Evolutionary conservation across 257 asterid genomes (phyloP), one percentile per base, ranked within the genome.

Genomic region (Gentiana straminea): DNA sequence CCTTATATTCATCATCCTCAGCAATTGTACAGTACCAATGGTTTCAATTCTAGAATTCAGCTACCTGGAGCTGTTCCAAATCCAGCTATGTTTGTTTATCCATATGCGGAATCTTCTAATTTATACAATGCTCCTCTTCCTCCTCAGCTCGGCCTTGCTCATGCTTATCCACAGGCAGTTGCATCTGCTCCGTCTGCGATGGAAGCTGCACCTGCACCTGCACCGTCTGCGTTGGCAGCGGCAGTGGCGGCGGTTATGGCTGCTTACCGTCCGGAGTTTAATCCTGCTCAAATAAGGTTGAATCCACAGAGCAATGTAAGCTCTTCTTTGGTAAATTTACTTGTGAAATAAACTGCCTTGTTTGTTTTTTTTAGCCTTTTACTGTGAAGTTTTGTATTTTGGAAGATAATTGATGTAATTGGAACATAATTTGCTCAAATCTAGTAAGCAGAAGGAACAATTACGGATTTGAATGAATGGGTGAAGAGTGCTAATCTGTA

Each of bases 1-100:
- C 73, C 77, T 72, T 62, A 54, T 35, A 24, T 24, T 24, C 65
- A 52, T 24, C 24, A 43, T 33, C 43, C 38, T 9, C 33, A 8
- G 7, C 52, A 33, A 33, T 45, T 51, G 6, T 9, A 5, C 39
- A 2, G 1, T 35, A 1, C 55, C 7, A 10, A 37, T 36, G 6
- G 9, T 48, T 2, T 9, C 5, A 12, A 10, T 37, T n/a, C 49
- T 33, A 13, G 34, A 44, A 7, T 59, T 65, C 61, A 58, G 4
- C 70, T 64, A 6, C 70, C 70, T 8, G 70, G 70, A 10, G 44
- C 35, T 54, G 52, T 48, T n/a, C 57, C 63, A 11, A 7, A 11
- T 3, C 15, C 3, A 35, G 34, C 59, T 15, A 43, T 12, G 11
- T 8, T n/a, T 7, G 24, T 15, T 38, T 15, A 60, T 5, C 9